A percentile compares a stretch with the other conserved stretches of the same genome.
Evolutionary conservation across 1,284 basidiomycete genomes (phyloP).

Genomic region (Heterobasidion annosum): DNA sequence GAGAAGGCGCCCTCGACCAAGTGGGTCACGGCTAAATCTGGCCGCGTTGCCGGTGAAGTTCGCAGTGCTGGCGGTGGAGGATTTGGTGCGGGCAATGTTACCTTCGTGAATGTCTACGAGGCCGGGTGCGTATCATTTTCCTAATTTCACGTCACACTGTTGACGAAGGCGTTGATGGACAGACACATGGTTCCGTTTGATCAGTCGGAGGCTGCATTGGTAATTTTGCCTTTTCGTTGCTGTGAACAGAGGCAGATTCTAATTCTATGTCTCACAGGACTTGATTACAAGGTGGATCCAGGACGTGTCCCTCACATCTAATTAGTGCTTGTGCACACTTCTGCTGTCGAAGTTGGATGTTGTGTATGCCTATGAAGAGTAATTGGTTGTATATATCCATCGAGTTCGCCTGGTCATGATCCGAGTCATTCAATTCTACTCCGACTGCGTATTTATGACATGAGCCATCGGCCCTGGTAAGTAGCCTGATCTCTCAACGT

Average conservation of each 20-base stretch:
- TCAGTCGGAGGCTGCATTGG: constrained; percentile 67
- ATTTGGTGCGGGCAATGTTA: constrained; percentile 38
- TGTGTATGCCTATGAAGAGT: too few species aligned
- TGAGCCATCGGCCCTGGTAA: too few species aligned
- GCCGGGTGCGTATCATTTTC: constrained; percentile 30
- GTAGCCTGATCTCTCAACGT: too few species aligned
- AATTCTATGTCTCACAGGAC: constrained; percentile 18
- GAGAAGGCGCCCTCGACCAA: constrained; percentile 34
- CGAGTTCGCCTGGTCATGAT: too few species aligned
- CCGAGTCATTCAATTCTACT: too few species aligned
- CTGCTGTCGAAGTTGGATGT: neutral
- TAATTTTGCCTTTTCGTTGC: constrained; percentile 10
- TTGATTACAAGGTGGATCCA: constrained; percentile 46
- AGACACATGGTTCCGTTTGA: constrained; percentile 85
- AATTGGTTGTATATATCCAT: too few species aligned
- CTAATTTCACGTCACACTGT: neutral
- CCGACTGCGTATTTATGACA: too few species aligned
- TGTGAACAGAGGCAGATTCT: neutral
- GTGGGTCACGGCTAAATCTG: constrained; percentile 29
- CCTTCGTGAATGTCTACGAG: constrained; percentile 42
- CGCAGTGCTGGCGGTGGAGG: constrained; percentile 34
- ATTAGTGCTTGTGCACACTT: neutral
- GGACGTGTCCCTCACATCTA: constrained; percentile 28
- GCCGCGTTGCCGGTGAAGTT: constrained; percentile 27
- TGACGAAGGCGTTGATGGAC: constrained; percentile 7